Conservation (phyloP, 371 early-diverging fungal species). For the Vairimorpha necatrix region DNA sequence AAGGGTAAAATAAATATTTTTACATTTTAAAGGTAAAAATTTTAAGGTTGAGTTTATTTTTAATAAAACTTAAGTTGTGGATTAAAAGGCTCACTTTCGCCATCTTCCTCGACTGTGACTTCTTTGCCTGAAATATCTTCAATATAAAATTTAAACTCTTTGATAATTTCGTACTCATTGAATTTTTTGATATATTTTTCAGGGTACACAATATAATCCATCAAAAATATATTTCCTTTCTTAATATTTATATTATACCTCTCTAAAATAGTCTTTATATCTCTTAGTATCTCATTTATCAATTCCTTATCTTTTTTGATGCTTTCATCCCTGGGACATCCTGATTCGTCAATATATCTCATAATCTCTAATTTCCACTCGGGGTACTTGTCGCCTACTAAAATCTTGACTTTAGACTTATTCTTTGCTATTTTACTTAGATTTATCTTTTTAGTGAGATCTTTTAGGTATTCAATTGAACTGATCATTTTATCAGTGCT, state of each 20-base stretch:
- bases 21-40: too few species aligned
- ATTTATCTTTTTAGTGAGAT: conserved; percentile 19
- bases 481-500: conserved; percentile 1
- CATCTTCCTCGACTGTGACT: conserved; percentile 7
- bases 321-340: neutral
- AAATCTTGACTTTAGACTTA: conserved; percentile 30
- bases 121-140: conserved; percentile 19
- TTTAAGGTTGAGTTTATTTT: too few species aligned
- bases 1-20: too few species aligned
- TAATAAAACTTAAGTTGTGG: conserved; percentile 39
- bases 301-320: conserved; percentile 10
- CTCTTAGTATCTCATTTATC: neutral
- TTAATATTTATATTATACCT: conserved; percentile 28
- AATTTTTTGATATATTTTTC: conserved; percentile 42
- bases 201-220: conserved; percentile 45
- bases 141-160: conserved; percentile 29
- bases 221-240: conserved; percentile 51
- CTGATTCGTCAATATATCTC: conserved; percentile 23
- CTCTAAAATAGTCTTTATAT: conserved; percentile 1
- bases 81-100: conserved; percentile 37
- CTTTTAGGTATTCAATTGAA: conserved; percentile 38
- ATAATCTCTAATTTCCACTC: conserved; percentile 55
- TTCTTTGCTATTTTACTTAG: conserved; percentile 7
- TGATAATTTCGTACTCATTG: conserved; percentile 47
- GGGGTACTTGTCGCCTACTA: conserved; percentile 27